Conservation (phyloP, 2,329 filamentous ascomycete species). For the Tricladium varicosporioides region DNA sequence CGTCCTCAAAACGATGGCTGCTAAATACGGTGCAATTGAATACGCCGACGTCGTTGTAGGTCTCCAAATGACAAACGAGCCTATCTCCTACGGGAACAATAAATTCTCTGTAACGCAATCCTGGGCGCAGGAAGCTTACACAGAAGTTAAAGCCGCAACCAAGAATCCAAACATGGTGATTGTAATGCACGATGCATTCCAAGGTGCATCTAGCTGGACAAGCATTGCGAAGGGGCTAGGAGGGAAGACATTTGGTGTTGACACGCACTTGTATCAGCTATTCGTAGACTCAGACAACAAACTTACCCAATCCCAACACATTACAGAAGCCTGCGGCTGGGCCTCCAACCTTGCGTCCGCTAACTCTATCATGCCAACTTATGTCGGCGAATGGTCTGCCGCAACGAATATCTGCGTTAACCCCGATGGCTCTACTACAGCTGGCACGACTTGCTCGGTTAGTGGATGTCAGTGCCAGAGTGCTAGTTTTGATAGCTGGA, state of each 20-base stretch:
- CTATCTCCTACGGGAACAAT: slow-evolving; percentile 37
- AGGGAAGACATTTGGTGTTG: slow-evolving; percentile 37
- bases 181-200: slow-evolving; percentile 41
- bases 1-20: slow-evolving; percentile 38
- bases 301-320: slow-evolving; percentile 38
- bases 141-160: slow-evolving; percentile 31
- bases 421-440: slow-evolving; percentile 36
- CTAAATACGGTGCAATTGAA: slow-evolving; percentile 38
- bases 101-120: slow-evolving; percentile 34
- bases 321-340: slow-evolving; percentile 40
- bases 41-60: slow-evolving; percentile 41
- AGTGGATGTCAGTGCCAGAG: slow-evolving; percentile 39
- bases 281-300: slow-evolving; percentile 34
- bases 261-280: slow-evolving; percentile 42
- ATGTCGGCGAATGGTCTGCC: slow-evolving; percentile 41
- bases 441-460: slow-evolving; percentile 32
- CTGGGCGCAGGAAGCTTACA: slow-evolving; percentile 37
- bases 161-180: slow-evolving; percentile 36
- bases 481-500: slow-evolving; percentile 35
- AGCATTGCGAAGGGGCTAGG: slow-evolving; percentile 23
- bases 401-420: slow-evolving; percentile 41
- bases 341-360: slow-evolving; percentile 29
- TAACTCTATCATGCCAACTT: slow-evolving; percentile 35
- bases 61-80: slow-evolving; percentile 42
- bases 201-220: slow-evolving; percentile 34